A percentile compares a stretch with the other conserved stretches of the same genome.
phyloP scores from a whole-genome alignment of 306 rosid species.

The Cicer arietinum region DNA sequence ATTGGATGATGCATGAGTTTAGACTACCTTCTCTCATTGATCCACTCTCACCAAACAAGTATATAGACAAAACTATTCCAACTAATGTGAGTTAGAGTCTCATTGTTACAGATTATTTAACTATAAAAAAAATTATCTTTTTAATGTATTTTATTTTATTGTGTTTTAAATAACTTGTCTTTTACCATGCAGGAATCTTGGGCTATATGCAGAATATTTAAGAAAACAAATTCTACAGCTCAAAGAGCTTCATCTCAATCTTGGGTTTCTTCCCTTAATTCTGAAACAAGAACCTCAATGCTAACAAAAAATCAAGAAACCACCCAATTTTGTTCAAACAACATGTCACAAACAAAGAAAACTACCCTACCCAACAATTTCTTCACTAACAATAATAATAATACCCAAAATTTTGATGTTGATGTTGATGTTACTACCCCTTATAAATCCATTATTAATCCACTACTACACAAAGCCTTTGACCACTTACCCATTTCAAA shows the following conservation, averaged over 20 bases:
- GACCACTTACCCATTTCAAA: slow-evolving; percentile 52
- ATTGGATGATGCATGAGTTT: slow-evolving; percentile 99
- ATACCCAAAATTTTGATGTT: slow-evolving; percentile 50
- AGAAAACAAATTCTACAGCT: slow-evolving; percentile 77
- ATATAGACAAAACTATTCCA: slow-evolving; percentile 63
- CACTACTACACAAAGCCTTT: slow-evolving; percentile 49
- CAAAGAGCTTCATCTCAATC: slow-evolving; percentile 82
- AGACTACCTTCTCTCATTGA: slow-evolving; percentile 76
- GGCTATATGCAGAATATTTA: slow-evolving; percentile 98
- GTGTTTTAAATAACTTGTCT: neutral
- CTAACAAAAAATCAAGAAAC: slow-evolving; percentile 44
- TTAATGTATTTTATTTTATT: no score
- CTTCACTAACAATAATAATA: slow-evolving; percentile 45
- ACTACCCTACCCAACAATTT: slow-evolving; percentile 51
- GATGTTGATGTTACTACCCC: slow-evolving; percentile 42
- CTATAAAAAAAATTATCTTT: no score
- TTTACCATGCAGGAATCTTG: slow-evolving; percentile 75
- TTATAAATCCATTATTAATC: slow-evolving; percentile 56
- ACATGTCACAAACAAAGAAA: slow-evolving; percentile 52
- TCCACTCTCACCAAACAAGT: slow-evolving; percentile 56
- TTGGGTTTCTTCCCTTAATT: slow-evolving; percentile 61
- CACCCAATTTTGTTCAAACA: slow-evolving; percentile 54
- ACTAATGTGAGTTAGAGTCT: slow-evolving; percentile 55
- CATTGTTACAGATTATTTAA: no score
- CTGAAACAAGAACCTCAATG: slow-evolving; percentile 58